A percentile compares a stretch with the other conserved stretches of the same genome.
These are phyloP conservation scores for Arachnomyces sp. DNA, from an alignment of 2,329 filamentous ascomycete genomes.

Conservation along the genomic window DNA sequence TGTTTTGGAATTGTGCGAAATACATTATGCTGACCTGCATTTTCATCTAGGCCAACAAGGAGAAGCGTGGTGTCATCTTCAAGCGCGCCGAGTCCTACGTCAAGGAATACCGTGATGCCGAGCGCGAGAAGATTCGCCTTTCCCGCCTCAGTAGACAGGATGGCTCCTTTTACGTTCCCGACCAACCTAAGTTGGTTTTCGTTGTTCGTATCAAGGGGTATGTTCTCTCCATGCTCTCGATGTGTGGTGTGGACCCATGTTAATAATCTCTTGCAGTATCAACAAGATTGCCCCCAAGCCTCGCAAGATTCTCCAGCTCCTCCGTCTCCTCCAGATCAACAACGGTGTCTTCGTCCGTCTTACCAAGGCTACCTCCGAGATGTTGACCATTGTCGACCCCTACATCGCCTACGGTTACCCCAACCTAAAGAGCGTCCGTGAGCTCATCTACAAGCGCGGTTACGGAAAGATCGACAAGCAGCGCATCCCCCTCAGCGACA, in stretches of 20 bases:
- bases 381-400: constrained; percentile 97
- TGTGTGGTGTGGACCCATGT: not conserved
- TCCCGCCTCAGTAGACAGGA: constrained; percentile 80
- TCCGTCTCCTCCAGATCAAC: constrained; percentile 99
- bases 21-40: constrained; percentile 20
- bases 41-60: constrained; percentile 74
- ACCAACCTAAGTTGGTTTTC: constrained; percentile 94
- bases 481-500: constrained; percentile 92
- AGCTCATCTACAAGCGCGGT: constrained; percentile 99
- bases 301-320: constrained; percentile 98
- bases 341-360: constrained; percentile 97
- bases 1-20: constrained; percentile 6
- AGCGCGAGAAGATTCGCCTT: constrained; percentile 97
- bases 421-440: constrained; percentile 97
- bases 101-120: constrained; percentile 96
- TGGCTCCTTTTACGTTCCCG: constrained; percentile 88
- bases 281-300: constrained; percentile 99
- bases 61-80: constrained; percentile 98
- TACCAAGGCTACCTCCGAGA: constrained; percentile 95
- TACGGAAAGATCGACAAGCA: constrained; percentile 99
- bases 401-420: constrained; percentile 99
- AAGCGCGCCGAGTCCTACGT: constrained; percentile 99
- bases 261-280: constrained; percentile 58
- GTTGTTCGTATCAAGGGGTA: constrained; percentile 98
- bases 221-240: constrained; percentile 21